Conservation (phyloP, 1,139 yeast species). For the Scheffersomyces lignicola region DNA sequence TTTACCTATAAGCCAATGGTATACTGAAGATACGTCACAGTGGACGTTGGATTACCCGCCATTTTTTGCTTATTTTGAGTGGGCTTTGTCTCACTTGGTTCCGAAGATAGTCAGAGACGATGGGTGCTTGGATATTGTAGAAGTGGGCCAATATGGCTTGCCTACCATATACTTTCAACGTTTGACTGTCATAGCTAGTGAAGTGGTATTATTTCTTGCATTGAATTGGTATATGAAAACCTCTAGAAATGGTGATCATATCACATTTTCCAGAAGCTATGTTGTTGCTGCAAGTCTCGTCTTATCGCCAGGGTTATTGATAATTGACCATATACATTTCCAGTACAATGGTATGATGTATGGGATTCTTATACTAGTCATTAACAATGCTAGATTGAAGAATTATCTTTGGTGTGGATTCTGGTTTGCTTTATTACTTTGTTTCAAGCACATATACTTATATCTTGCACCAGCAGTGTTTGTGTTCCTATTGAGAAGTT, state of each 20-base stretch:
- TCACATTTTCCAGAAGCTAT: conserved; percentile 47
- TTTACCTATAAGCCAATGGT: conserved; percentile 83
- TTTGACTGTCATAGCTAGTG: conserved; percentile 74
- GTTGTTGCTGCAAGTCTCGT: conserved; percentile 83
- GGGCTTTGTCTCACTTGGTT: conserved; percentile 69
- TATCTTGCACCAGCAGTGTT: conserved; percentile 95
- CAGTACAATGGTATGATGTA: conserved; percentile 94
- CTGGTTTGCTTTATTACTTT: conserved; percentile 72
- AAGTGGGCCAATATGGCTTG: conserved; percentile 65
- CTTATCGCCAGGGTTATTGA: conserved; percentile 83
- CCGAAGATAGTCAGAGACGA: conserved; percentile 65
- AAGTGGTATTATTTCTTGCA: conserved; percentile 66
- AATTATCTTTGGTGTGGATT: conserved; percentile 65
- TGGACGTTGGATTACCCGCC: conserved; percentile 99
- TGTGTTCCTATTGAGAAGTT: conserved; percentile 70
- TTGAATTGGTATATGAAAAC: conserved; percentile 71
- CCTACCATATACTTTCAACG: conserved; percentile 85
- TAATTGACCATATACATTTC: conserved; percentile 91
- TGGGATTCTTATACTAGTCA: conserved; percentile 73
- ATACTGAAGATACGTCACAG: conserved; percentile 75
- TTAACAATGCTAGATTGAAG: conserved; percentile 66
- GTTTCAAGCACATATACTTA: conserved; percentile 92
- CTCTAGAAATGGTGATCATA: conserved; percentile 34
- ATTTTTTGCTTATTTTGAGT: conserved; percentile 93
- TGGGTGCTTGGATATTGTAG: conserved; percentile 75